Evolutionary conservation across 495 filamentous ascomycete species (phyloP), one percentile per base, ranked within the genome.

Genomic region (Hamigera avellanea): DNA sequence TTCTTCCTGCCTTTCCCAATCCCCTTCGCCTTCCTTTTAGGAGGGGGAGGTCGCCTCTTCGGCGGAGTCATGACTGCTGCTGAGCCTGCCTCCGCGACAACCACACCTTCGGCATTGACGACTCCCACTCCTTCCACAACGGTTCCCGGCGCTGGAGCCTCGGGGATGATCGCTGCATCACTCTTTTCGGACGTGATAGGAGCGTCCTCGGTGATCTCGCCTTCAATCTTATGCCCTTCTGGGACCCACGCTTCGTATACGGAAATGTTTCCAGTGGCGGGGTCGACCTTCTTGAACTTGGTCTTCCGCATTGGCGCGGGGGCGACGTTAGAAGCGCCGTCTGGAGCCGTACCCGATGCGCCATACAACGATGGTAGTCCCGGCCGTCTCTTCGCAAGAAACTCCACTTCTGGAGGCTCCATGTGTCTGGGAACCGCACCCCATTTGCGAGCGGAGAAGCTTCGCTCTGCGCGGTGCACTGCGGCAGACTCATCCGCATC

Each of bases 331-430:
- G 58, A 41, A 2, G 63, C 53, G 25, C 56, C 63, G 9, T 70
- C 68, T 6, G 59, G 53, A 32, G 66, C 50, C 12, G 64, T 63
- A 26, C 70, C 47, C 10, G 63, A 32, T 13, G 55, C 58, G 2
- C 64, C 65, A 44, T 76, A 74, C 7, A 72, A 48, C 14, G 67
- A 70, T 8, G 67, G 65, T 14, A 83, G 56, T n/a, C 83, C 84
- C 48, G 84, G 86, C 43, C 86, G 75, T 33, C 87, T 68, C 58
- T 94, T 93, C 0, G 87, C 91, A 14, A 98, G 62, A 45, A 85
- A 91, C 29, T 93, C 86, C 2, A 78, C 60, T 29, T 84, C 78
- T 0, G 81, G 66, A 6, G 72, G 72, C 50, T 95, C 89, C 19
- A 80, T 53, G 53, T 84, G 80, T 27, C 81, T 76, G 0, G 89